Conservation (phyloP, 768 basidiomycete genomes). For the Chalciporus chontae region DNA sequence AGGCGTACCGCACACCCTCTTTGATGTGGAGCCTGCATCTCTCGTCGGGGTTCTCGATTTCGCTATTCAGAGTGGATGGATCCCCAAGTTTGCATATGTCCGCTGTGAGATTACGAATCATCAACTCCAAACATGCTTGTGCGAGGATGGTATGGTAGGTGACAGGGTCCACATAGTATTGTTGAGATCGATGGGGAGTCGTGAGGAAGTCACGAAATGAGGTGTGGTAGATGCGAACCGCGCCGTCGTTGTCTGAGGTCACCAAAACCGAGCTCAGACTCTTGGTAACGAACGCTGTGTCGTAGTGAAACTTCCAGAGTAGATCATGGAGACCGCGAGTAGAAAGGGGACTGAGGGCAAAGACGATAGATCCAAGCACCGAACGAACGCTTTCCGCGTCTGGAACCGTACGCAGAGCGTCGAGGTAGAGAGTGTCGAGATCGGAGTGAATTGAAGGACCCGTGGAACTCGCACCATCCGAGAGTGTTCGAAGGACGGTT, state of each 20-base stretch:
- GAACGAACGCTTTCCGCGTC: constrained; percentile 9
- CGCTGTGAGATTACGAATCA: constrained; percentile 11
- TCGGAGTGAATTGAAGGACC: constrained; percentile 9
- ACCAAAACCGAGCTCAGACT: constrained; percentile 15
- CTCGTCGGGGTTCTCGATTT: constrained; percentile 11
- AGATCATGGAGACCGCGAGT: constrained; percentile 10
- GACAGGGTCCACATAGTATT: constrained; percentile 11
- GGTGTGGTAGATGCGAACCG: constrained; percentile 19
- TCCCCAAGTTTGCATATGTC: constrained; percentile 16
- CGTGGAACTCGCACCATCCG: neutral
- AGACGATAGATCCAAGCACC: constrained; percentile 12
- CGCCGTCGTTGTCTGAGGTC: constrained; percentile 9
- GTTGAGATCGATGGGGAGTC: constrained; percentile 9
- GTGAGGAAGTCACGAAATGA: constrained; percentile 23
- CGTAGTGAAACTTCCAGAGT: constrained; percentile 5
- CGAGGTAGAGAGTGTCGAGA: constrained; percentile 15
- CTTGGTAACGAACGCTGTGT: constrained; percentile 9
- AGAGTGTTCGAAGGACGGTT: constrained; percentile 9
- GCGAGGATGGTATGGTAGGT: constrained; percentile 13
- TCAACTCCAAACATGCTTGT: constrained; percentile 13
- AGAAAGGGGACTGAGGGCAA: constrained; percentile 14
- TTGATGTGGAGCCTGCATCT: constrained; percentile 11
- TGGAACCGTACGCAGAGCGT: constrained; percentile 9
- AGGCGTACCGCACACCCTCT: constrained; percentile 17
- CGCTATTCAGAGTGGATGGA: constrained; percentile 9